Evolutionary conservation across 192 early-diverging fungal species (phyloP), one percentile per base, ranked within the genome.

Genomic region (Dissophora globulifera): DNA sequence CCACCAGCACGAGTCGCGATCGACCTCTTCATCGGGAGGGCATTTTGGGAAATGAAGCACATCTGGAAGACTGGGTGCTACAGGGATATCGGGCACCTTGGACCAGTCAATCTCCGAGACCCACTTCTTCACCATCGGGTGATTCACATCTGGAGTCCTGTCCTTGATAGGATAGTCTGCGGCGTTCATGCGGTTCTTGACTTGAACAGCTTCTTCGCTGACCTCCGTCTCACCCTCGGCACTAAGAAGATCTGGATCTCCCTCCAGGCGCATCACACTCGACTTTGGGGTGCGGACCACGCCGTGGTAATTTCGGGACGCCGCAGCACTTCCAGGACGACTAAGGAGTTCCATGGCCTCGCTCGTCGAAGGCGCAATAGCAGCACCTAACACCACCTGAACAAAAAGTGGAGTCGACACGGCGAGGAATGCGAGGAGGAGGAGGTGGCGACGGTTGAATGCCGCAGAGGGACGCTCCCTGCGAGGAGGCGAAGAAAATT

Each of bases 1-100:
- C 78, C 80, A 86, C 69, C 83, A 82, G 38, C 78, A 80, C 7
- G 51, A 15, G 12, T 20, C 11, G 16, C 40, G 43, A 29, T 67
- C 40, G 22, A 67, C 74, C 20, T 58, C 5, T 0, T 40, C 59
- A 12, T 74, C 58, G 1, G 78, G 71, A 12, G 74, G 65, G 22
- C 80, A 72, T 2, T 64, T 52, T 5, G 79, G 61, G 46, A 69
- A 68, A 15, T 79, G 79, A 25, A 50, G 50, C 11, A 67, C n/a
- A 25, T 79, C 62, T 0, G 26, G 1, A 8, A 53, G 43, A 19
- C 76, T 70, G 15, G 41, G 49, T 7, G 64, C 69, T 1, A 79
- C 68, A 5, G 78, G 69, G 20, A 79, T 72, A 6, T 79, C 42
- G 50, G 78, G 78, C 0, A 71, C 68, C 20, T 66, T 61, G 50